These are phyloP conservation scores for Pelargonium fulgidum DNA, from an alignment of 441 rosid species.

Conservation along the genomic window DNA sequence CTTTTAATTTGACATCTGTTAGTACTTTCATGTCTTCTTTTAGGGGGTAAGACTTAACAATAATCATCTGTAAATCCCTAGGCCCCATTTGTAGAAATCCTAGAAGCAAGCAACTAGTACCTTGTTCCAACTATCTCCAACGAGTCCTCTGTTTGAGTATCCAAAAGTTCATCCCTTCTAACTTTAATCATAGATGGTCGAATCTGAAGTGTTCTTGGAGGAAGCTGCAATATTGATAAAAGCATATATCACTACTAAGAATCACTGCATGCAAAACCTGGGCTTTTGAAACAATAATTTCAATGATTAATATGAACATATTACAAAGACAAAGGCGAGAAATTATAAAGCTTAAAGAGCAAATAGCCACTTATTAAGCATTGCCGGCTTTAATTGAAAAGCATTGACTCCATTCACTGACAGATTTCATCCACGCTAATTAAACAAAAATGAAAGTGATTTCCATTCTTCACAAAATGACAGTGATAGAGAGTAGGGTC, in stretches of 20 bases:
- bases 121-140: slow-evolving; percentile 62
- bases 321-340: background rate
- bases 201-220: slow-evolving; percentile 40
- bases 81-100: background rate
- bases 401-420: background rate
- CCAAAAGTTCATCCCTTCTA: slow-evolving; percentile 27
- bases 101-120: slow-evolving; percentile 25
- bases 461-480: background rate
- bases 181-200: slow-evolving; percentile 73
- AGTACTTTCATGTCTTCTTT: background rate
- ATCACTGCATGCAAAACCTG: background rate
- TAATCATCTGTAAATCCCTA: background rate
- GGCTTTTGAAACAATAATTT: background rate
- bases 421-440: background rate
- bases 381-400: background rate
- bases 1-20: background rate
- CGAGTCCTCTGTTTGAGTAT: slow-evolving; percentile 31
- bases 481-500: background rate
- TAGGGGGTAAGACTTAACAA: background rate
- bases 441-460: background rate
- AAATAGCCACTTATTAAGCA: background rate
- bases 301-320: background rate
- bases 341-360: background rate
- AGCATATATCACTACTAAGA: background rate
- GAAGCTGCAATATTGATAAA: slow-evolving; percentile 39